Conservation (phyloP, 2,329 filamentous ascomycete species). For the Nigrospora sphaerica region DNA sequence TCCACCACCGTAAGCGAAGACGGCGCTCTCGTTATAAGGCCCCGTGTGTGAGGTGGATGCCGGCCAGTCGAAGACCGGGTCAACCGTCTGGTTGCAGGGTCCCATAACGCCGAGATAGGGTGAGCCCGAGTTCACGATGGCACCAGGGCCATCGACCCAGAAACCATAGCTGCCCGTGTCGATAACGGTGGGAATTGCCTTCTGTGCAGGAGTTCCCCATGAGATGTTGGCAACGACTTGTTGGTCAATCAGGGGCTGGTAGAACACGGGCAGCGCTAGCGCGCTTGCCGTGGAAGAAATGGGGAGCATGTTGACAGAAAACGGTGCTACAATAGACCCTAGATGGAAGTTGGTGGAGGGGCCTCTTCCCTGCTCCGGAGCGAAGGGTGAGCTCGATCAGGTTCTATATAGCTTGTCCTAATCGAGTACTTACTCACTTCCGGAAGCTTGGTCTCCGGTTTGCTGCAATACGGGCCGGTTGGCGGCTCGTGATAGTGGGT, state of each 20-base stretch:
- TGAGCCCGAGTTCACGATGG: slow-evolving; percentile 3
- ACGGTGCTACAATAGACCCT: background rate
- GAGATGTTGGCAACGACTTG: slow-evolving; percentile 4
- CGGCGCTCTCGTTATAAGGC: background rate
- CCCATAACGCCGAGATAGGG: slow-evolving; percentile 1
- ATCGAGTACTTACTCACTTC: background rate
- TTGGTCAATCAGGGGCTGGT: background rate
- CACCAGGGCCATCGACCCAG: slow-evolving; percentile 2
- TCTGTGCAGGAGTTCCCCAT: background rate
- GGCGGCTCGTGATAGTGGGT: too few relatives aligned
- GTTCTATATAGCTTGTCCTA: background rate
- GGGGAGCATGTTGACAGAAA: slow-evolving; percentile 6
- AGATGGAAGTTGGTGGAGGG: background rate
- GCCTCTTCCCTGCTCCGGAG: background rate
- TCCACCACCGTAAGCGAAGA: slow-evolving; percentile 1
- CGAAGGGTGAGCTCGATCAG: background rate
- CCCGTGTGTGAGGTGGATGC: background rate
- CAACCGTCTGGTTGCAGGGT: background rate
- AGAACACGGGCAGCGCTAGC: slow-evolving; percentile 2
- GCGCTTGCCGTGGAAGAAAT: slow-evolving; percentile 4
- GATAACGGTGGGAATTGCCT: slow-evolving; percentile 1
- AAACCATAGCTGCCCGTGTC: slow-evolving; percentile 4
- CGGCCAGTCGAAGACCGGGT: slow-evolving; percentile 2
- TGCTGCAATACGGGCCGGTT: too few relatives aligned
- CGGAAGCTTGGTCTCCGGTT: too few relatives aligned